phyloP scores from a whole-genome alignment of 495 filamentous ascomycete species.

The Neurospora africana region DNA sequence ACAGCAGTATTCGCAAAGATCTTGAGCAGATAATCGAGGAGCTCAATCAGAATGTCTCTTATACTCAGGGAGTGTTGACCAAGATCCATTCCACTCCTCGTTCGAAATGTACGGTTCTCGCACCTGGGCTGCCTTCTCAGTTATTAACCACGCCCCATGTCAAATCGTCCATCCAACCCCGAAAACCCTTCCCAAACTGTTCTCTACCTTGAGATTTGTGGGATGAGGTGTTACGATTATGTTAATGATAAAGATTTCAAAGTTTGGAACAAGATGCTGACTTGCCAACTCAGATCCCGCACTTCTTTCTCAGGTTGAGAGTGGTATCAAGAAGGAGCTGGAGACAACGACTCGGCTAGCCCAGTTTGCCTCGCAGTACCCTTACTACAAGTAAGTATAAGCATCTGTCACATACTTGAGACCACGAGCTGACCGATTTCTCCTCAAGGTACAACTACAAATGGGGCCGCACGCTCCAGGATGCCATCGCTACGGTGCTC shows the following conservation, averaged over 20 bases:
- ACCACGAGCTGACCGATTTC: background rate
- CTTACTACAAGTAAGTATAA: conserved; percentile 74
- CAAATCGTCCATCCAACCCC: background rate
- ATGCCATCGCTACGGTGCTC: conserved; percentile 61
- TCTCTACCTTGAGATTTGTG: background rate
- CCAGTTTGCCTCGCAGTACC: conserved; percentile 63
- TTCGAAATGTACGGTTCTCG: conserved; percentile 51
- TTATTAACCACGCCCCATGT: background rate
- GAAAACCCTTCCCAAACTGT: background rate
- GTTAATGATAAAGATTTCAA: background rate
- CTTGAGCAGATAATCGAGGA: conserved; percentile 69
- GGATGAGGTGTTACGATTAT: background rate
- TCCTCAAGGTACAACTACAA: conserved; percentile 57
- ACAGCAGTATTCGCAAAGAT: conserved; percentile 68
- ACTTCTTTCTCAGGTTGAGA: conserved; percentile 44
- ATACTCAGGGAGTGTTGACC: conserved; percentile 71
- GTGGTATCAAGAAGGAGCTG: conserved; percentile 46
- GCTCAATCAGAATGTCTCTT: conserved; percentile 55
- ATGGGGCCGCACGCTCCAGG: conserved; percentile 80
- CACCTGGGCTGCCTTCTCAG: background rate
- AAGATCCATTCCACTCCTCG: conserved; percentile 78
- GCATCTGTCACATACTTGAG: background rate
- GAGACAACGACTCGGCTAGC: conserved; percentile 50
- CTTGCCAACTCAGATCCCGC: conserved; percentile 4
- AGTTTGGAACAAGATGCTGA: background rate